phyloP scores from a whole-genome alignment of 106 monocot genomes.

The Alisma plantagoaquatica region DNA sequence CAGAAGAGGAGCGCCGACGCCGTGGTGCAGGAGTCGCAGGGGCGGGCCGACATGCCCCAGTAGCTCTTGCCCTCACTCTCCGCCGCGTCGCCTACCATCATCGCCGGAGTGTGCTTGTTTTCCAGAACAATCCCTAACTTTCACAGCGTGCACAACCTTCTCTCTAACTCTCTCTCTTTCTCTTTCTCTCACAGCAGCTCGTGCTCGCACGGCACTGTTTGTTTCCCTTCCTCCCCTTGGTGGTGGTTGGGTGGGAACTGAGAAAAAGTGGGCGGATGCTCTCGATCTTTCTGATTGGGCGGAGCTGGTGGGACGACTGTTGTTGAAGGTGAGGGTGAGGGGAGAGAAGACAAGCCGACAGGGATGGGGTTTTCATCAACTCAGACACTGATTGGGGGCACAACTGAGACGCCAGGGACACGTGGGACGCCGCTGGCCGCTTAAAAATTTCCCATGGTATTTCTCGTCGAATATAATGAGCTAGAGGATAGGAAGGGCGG shows the following conservation, averaged over 20 bases:
- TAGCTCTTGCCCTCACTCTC: conserved; percentile 17
- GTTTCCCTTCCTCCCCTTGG: not conserved
- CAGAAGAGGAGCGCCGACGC: conserved; percentile 33
- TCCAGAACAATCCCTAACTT: too few species aligned
- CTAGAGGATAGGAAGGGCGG: too few species aligned
- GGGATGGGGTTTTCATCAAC: too few species aligned
- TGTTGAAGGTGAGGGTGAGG: too few species aligned
- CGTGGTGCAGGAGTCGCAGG: conserved; percentile 19
- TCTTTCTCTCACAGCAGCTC: not conserved
- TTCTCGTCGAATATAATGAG: too few species aligned
- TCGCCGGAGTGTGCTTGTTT: too few species aligned
- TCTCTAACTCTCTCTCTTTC: too few species aligned
- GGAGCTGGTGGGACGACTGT: not conserved
- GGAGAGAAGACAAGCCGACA: too few species aligned
- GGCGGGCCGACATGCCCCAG: conserved; percentile 19
- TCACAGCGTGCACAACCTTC: not conserved
- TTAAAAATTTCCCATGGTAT: not conserved
- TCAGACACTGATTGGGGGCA: too few species aligned
- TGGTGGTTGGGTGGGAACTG: not conserved
- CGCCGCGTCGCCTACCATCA: not conserved
- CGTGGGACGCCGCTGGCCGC: not conserved
- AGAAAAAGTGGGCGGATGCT: not conserved
- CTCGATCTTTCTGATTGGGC: not conserved
- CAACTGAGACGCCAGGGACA: not conserved
- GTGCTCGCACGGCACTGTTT: not conserved